Evolutionary conservation across 352 stramenopile genomes (phyloP), one percentile per base, ranked within the genome.

Genomic region (Hyaloperonospora brassicae): DNA sequence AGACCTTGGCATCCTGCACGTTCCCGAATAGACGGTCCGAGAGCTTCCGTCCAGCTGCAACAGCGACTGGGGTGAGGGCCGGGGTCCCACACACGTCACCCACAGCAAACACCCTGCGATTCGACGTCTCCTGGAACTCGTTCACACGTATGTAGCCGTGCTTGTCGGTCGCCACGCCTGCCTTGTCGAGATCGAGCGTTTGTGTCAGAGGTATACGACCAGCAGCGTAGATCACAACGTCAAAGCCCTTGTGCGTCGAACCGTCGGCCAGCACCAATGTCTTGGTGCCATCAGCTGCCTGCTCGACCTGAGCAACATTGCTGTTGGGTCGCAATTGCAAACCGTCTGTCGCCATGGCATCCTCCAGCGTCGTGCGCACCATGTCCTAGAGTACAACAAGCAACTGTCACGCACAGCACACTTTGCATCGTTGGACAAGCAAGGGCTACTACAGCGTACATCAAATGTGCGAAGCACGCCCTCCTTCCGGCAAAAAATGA

Each of bases 111-210:
- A 96, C 76, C 47, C 82, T 80, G 11, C 68, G 58, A 13, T 76
- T 79, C 31, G 80, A 86, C 2, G 95, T 98, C 52, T 95, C 81
- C 66, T 97, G 79, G 52, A 86, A 93, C 21, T 96, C 86, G 60
- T 97, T 87, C 9, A 96, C 81, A 40, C 61, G 42, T 56, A 97
- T 90, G 51, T 91, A 89, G 14, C 79, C 79, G 24, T 72, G 61
- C 14, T 68, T 47, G 36, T 92, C 64, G 0, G 72, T 79, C 30
- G 76, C 53, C 5, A 97, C 68, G 36, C 78, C 80, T 0, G 76
- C 79, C 5, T 68, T 66, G 38, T 89, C 73, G 11, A 98, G 66
- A 42, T 87, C 79, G 8, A 97, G 63, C 5, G 57, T 67, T 17
- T 46, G 47, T 0, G 76, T 82, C 39, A 80, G 38, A 4, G 73